phyloP scores from a whole-genome alignment of 192 early-diverging fungal genomes.

The Paraglomus occultum region DNA sequence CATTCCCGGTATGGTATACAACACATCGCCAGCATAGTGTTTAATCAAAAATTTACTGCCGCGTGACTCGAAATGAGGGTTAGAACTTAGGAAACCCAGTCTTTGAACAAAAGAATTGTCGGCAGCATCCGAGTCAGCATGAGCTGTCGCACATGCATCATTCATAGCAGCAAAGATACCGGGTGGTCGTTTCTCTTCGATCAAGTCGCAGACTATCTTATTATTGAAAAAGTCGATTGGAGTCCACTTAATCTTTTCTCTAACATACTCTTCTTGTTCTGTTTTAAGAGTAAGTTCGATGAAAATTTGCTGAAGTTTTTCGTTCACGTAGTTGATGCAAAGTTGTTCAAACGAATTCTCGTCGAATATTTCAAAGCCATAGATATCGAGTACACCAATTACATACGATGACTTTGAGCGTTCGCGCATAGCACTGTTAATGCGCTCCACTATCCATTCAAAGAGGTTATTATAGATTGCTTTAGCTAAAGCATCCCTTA shows the following conservation, averaged over 20 bases:
- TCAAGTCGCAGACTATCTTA: conserved; percentile 97
- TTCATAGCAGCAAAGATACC: conserved; percentile 92
- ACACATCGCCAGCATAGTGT: conserved; percentile 98
- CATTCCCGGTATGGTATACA: conserved; percentile 89
- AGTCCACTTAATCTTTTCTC: conserved; percentile 96
- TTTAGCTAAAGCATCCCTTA: conserved; percentile 92
- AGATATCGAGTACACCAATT: conserved; percentile 97
- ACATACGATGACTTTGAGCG: conserved; percentile 59
- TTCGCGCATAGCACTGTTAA: conserved; percentile 83
- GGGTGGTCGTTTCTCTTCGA: conserved; percentile 94
- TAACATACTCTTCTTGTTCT: conserved; percentile 98
- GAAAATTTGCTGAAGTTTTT: conserved; percentile 97
- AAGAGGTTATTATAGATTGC: conserved; percentile 93
- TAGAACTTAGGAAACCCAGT: conserved; percentile 61
- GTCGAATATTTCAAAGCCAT: conserved; percentile 96
- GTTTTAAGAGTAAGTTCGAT: conserved; percentile 98
- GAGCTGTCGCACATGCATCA: conserved; percentile 97
- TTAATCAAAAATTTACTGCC: conserved; percentile 76
- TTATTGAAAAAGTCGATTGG: conserved; percentile 99
- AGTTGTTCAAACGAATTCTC: conserved; percentile 98
- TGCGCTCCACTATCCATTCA: conserved; percentile 95
- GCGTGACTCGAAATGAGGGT: conserved; percentile 72
- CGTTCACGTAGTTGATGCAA: conserved; percentile 99
- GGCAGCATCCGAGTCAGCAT: conserved; percentile 82
- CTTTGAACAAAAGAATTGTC: conserved; percentile 73